Conservation (phyloP, 208 protist genomes). For the Trypanosoma congolense region DNA sequence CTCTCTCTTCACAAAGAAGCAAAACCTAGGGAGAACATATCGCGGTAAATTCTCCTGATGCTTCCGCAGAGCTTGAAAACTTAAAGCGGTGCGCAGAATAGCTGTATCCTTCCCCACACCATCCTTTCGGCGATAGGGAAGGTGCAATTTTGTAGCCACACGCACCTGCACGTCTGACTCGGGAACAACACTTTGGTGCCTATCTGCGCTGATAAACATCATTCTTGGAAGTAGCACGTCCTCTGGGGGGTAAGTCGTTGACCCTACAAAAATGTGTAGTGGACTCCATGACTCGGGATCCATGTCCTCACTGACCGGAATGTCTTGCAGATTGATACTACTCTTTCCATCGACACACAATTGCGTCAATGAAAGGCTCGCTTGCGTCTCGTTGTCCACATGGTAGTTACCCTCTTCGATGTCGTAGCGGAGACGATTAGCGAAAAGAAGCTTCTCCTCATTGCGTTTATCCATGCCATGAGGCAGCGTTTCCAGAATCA, state of each 20-base stretch:
- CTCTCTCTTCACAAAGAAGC: conserved; percentile 36
- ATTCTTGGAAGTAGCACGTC: conserved; percentile 26
- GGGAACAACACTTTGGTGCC: conserved; percentile 6
- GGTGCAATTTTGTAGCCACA: conserved; percentile 51
- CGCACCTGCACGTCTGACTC: conserved; percentile 13
- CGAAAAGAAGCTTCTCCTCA: conserved; percentile 31
- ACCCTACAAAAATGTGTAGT: conserved; percentile 56
- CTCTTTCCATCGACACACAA: conserved; percentile 16
- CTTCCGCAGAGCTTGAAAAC: conserved; percentile 36
- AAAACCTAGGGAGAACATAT: conserved; percentile 51
- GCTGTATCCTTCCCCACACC: conserved; percentile 22
- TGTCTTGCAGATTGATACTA: conserved; percentile 39
- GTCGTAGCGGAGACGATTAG: conserved; percentile 20
- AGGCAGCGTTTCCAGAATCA: conserved; percentile 46
- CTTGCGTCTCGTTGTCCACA: conserved; percentile 2
- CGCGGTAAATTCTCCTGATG: conserved; percentile 6
- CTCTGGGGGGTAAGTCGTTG: conserved; percentile 45
- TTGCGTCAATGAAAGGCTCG: neutral
- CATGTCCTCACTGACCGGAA: conserved; percentile 35
- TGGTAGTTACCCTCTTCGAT: conserved; percentile 2
- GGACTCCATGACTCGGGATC: conserved; percentile 28
- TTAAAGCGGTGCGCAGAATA: conserved; percentile 54
- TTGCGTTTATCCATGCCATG: conserved; percentile 6
- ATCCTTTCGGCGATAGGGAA: conserved; percentile 46
- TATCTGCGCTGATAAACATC: conserved; percentile 10